Evolutionary conservation across 108 stramenopile genomes (phyloP).

Genomic region (Conticribra guillardii): DNA sequence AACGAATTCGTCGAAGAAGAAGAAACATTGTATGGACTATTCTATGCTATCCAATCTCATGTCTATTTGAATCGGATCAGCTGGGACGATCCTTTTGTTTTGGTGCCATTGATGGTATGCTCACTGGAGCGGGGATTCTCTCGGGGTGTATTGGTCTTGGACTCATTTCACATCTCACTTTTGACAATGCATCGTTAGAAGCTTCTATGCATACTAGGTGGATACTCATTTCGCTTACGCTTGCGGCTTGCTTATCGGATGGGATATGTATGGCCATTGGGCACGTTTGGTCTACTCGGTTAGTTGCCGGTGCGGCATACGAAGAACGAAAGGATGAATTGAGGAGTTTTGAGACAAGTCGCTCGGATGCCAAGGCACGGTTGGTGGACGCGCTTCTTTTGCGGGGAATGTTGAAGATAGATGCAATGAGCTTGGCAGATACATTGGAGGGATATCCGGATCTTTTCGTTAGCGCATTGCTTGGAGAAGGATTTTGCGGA

Average conservation of each 20-base stretch:
- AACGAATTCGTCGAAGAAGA: constrained; percentile 12
- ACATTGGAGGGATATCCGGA: constrained; percentile 87
- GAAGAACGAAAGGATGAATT: constrained; percentile 55
- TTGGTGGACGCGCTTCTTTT: constrained; percentile 69
- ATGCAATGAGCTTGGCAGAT: constrained; percentile 87
- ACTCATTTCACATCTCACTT: constrained; percentile 29
- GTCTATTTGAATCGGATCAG: constrained; percentile 18
- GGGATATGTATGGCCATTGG: constrained; percentile 80
- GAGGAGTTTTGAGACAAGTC: constrained; percentile 44
- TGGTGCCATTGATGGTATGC: constrained; percentile 81
- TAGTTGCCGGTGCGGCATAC: constrained; percentile 41
- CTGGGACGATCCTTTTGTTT: constrained; percentile 70
- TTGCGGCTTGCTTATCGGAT: constrained; percentile 70
- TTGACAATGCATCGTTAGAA: not conserved
- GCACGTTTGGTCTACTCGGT: constrained; percentile 75
- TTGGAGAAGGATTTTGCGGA: constrained; percentile 26
- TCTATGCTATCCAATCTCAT: constrained; percentile 32
- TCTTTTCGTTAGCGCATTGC: constrained; percentile 71
- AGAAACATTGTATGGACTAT: constrained; percentile 16
- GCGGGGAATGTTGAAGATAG: constrained; percentile 83
- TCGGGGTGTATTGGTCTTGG: constrained; percentile 69
- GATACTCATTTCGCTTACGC: constrained; percentile 56
- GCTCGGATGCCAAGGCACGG: constrained; percentile 66
- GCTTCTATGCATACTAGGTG: constrained; percentile 25
- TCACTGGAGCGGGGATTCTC: constrained; percentile 72